Conservation (phyloP, 371 early-diverging fungal species). For the Syncephalastrum racemosum region DNA sequence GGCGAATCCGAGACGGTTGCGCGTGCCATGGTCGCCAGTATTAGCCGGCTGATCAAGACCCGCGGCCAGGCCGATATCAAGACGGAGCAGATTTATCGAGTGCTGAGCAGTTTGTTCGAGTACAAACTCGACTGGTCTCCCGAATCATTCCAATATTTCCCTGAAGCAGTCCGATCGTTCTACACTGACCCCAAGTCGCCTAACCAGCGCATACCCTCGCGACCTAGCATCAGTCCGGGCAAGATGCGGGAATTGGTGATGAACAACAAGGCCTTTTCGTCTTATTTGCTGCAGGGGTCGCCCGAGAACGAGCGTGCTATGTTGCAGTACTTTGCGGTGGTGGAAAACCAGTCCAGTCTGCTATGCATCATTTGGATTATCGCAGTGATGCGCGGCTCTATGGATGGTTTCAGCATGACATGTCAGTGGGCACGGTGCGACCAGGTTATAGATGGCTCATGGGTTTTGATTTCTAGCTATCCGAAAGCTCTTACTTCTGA, state of each 20-base stretch:
- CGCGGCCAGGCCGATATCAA: constrained; percentile 64
- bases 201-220: constrained; percentile 16
- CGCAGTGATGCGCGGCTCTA: constrained; percentile 31
- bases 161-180: constrained; percentile 53
- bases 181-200: constrained; percentile 33
- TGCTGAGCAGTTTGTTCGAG: constrained; percentile 53
- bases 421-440: constrained; percentile 16
- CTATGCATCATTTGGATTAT: constrained; percentile 72
- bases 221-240: constrained; percentile 36
- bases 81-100: constrained; percentile 53
- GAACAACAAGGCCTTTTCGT: constrained; percentile 28
- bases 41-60: constrained; percentile 62
- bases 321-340: constrained; percentile 50
- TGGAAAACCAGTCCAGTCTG: constrained; percentile 65
- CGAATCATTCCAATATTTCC: constrained; percentile 54
- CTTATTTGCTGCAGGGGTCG: constrained; percentile 40
- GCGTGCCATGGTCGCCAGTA: constrained; percentile 55
- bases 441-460: neutral
- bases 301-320: constrained; percentile 36
- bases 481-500: constrained; percentile 64
- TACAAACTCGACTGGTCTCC: constrained; percentile 59
- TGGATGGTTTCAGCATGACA: constrained; percentile 39
- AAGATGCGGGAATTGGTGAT: constrained; percentile 32
- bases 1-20: constrained; percentile 68
- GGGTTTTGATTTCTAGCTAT: constrained; percentile 35